Percentiles rank a stretch among this genome's conserved stretches.
Conservation (phyloP, 2,329 filamentous ascomycete genomes). For the Dothideomycetes sp. region DNA sequence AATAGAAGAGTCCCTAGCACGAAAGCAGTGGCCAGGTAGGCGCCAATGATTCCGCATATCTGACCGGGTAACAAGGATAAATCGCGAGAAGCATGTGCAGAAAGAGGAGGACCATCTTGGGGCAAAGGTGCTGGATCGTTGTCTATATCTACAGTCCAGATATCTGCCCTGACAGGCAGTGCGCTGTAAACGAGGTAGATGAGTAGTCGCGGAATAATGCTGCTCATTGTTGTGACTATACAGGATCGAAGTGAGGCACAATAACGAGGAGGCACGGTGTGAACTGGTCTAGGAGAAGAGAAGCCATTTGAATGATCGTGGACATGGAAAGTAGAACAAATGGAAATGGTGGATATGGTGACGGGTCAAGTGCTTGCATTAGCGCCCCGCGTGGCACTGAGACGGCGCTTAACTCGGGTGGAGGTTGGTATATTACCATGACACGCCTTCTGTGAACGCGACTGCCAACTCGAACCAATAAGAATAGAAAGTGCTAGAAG, state of each 20-base stretch:
- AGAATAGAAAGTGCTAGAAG: not conserved
- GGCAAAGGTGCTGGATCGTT: conserved; percentile 50
- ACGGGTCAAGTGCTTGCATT: conserved; percentile 5
- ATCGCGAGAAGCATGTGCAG: conserved; percentile 51
- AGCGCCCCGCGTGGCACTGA: conserved; percentile 5
- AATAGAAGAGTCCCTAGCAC: conserved; percentile 57
- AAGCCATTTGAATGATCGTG: not conserved
- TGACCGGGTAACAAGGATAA: conserved; percentile 64
- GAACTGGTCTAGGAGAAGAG: not conserved
- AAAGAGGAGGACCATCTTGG: conserved; percentile 52
- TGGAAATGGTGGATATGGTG: conserved; percentile 1
- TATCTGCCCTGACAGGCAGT: conserved; percentile 9
- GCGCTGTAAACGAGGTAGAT: not conserved
- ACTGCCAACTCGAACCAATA: not conserved
- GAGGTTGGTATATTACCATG: too few relatives aligned
- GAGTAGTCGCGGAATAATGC: too few relatives aligned
- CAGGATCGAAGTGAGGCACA: too few relatives aligned
- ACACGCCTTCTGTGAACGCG: too few relatives aligned
- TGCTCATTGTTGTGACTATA: too few relatives aligned
- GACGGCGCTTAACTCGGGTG: conserved; percentile 3
- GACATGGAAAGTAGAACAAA: not conserved
- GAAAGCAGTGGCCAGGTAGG: conserved; percentile 70
- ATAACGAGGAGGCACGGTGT: too few relatives aligned
- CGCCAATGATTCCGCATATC: conserved; percentile 72
- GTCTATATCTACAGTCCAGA: conserved; percentile 41